These are phyloP conservation scores for Barnettozyma siamensis DNA, from an alignment of 805 yeast genomes.

Conservation along the genomic window DNA sequence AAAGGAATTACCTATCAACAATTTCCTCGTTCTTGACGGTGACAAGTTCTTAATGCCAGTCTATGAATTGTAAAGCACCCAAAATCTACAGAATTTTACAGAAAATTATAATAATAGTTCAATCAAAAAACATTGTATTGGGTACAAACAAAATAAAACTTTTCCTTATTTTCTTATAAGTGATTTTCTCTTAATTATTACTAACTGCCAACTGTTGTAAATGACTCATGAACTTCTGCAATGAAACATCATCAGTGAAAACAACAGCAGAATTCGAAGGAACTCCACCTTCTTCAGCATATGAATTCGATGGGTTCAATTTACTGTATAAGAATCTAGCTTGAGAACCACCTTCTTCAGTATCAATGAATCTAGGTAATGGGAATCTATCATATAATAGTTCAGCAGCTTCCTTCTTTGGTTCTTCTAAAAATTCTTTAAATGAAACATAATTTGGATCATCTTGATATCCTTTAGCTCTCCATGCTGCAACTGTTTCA, in stretches of 20 bases:
- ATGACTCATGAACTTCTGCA: constrained; percentile 93
- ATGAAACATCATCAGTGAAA: constrained; percentile 91
- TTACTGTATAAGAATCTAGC: constrained; percentile 94
- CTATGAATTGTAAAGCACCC: constrained; percentile 43
- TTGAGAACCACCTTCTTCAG: constrained; percentile 98
- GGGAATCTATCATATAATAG: constrained; percentile 93
- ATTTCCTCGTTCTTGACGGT: constrained; percentile 74
- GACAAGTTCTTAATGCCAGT: constrained; percentile 70
- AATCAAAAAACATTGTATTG: too few species aligned
- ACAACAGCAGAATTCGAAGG: constrained; percentile 66
- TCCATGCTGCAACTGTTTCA: constrained; percentile 91
- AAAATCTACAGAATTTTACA: not conserved
- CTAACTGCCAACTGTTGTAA: constrained; percentile 83
- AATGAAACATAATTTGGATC: constrained; percentile 86
- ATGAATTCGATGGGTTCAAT: constrained; percentile 88
- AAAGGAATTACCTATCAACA: constrained; percentile 77
- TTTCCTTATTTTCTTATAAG: not conserved
- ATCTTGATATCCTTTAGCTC: constrained; percentile 91
- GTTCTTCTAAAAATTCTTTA: constrained; percentile 79
- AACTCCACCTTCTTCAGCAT: constrained; percentile 44
- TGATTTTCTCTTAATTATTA: constrained; percentile 6
- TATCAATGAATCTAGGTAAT: constrained; percentile 92
- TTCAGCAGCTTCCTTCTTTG: constrained; percentile 88
- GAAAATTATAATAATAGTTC: too few species aligned
- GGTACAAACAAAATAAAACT: too few species aligned